Base-by-base conservation (phyloP, 2,329 filamentous ascomycete genomes). In the Colletotrichum sidae region DNA sequence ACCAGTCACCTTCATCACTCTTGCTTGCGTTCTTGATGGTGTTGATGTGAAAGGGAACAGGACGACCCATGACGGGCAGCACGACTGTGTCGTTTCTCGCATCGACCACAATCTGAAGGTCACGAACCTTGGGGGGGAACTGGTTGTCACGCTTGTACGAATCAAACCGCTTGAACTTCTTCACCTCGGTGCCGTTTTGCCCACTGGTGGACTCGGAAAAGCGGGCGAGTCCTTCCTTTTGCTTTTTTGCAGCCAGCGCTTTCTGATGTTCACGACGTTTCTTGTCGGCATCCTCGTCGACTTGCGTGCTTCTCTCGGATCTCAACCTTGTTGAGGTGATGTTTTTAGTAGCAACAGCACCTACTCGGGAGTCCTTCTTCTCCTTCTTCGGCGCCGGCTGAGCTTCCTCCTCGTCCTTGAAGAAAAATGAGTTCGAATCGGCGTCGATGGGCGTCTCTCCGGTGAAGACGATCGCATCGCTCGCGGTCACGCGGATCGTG, bases 11-110 rank as follows among this genome's bases (percentile, higher is more conserved):
- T 77, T 99, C 96, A 69, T 97, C 94, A 70, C 93, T 98, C 79
- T 97, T 97, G 81, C 95, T 98, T 25, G 95, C 96, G 75, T 98
- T 99, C 80, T 99, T 99, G 85, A 99, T 97, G 2, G 96, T 98
- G 75, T 88, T 87, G 75, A 99, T 98, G 78, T 99, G 96, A 83
- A 98, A 99, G 0, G 96, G 96, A 34, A 99, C 96, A 0, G 96
- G 95, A 8, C 96, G 90, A 47, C 96, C 96, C 93, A 99, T 97
- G 72, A 99, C 95, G 3, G 96, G 96, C 47, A 99, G 87, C 56
- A 99, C 91, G 63, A 99, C 88, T 0, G 95, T 97, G 61, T 88
- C 88, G 72, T 93, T 96, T 82, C 97, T 98, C 71, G 88, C 86
- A 75, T 99, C 96, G 12, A 98, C 93, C 25, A 97, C 87, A 67